phyloP scores from a whole-genome alignment of 2,329 filamentous ascomycete genomes.

The Aspergillus fischeri region DNA sequence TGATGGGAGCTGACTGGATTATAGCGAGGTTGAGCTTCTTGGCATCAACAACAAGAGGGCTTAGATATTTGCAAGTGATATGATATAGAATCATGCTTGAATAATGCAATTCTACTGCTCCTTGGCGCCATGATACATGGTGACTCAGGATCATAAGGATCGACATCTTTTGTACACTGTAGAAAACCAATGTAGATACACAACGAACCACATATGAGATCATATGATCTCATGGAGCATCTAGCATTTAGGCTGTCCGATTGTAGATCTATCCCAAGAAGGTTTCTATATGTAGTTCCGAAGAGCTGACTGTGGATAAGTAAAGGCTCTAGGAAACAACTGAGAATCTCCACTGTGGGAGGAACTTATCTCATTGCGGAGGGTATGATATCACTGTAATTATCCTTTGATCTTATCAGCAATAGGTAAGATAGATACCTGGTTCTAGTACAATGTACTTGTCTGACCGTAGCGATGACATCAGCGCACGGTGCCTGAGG shows the following conservation, averaged over 20 bases:
- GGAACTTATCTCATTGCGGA: too few relatives aligned
- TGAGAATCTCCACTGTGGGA: too few relatives aligned
- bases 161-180: neutral
- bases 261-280: neutral
- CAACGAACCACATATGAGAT: neutral
- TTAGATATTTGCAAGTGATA: neutral
- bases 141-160: neutral
- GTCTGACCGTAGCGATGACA: neutral
- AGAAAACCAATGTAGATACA: neutral
- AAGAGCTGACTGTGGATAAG: neutral
- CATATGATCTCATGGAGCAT: neutral
- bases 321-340: neutral
- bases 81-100: neutral
- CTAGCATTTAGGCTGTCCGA: too few relatives aligned
- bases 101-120: neutral
- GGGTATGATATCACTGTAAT: too few relatives aligned
- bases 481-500: neutral
- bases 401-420: neutral
- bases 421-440: neutral
- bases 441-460: too few relatives aligned
- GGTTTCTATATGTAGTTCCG: neutral
- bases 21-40: neutral
- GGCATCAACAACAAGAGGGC: neutral
- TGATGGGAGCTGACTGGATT: neutral
- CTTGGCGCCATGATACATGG: neutral